Base-by-base conservation (phyloP, 345 rosid genomes). In the Laguncularia racemosa region DNA sequence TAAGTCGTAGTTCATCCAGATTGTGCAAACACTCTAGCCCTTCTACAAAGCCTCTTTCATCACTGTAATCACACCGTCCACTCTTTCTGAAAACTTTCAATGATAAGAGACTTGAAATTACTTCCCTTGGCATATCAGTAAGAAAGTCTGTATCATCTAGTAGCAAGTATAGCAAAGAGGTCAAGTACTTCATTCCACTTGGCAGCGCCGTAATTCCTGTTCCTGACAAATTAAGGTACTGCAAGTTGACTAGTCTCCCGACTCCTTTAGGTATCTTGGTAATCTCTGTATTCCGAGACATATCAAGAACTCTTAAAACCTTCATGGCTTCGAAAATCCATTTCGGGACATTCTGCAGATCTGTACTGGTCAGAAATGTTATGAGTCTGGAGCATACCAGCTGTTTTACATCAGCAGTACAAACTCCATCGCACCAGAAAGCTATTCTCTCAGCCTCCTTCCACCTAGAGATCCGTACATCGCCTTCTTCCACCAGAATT, bases 261-360 rank as follows among this genome's bases (percentile, higher is more conserved):
- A 74, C 59, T 19, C 59, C 72, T 14, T 48, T 56, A 0, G 78
- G 75, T 46, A 79, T 53, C 46, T 56, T 56, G 0, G 15, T 44
- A 14, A 71, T 44, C 6, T 4, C n/a, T 14, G 12, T 0, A 43
- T 73, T 73, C 0, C 8, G 0, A 10, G 68, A 69, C 55, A 81
- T 50, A 56, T 69, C 73, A 17, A 77, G 20, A 46, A 77, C 63
- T 40, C 8, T 68, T 40, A 81, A 59, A n/a, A 56, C 38, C 38
- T 56, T 59, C 70, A 51, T 63, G 5, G 44, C 62, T 3, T 53
- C 53, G 33, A 73, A 75, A 59, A 77, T 72, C 0, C 51, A 49
- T 12, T 2, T 13, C 0, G 45, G 20, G 18, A 79, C 56, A 12
- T 17, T 46, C 52, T 55, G 53, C 23, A 77, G 6, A 12, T 6